Percentiles rank a stretch among this genome's conserved stretches.
phyloP scores from a whole-genome alignment of 495 filamentous ascomycete genomes.

The Penicillium paradoxum region DNA sequence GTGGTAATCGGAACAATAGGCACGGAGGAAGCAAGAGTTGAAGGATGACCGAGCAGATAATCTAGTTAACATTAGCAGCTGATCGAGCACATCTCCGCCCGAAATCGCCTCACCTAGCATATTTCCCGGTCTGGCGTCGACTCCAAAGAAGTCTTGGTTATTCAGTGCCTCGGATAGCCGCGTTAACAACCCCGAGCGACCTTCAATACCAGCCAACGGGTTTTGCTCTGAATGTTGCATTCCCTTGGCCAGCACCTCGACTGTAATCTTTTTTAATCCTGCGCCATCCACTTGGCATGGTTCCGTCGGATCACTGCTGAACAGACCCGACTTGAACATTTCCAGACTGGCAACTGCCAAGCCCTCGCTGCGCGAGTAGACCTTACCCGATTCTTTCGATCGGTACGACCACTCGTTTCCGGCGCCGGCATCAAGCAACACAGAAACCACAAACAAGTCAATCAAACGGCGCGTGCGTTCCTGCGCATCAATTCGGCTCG shows the following conservation, averaged over 20 bases:
- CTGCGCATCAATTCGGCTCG: slow-evolving; percentile 53
- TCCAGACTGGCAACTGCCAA: slow-evolving; percentile 91
- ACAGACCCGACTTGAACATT: slow-evolving; percentile 95
- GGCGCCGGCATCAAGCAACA: slow-evolving; percentile 63
- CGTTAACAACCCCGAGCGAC: slow-evolving; percentile 74
- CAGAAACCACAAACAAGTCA: slow-evolving; percentile 64
- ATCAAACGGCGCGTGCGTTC: slow-evolving; percentile 61
- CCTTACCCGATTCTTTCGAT: slow-evolving; percentile 80
- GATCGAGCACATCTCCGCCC: background rate
- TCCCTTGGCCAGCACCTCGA: slow-evolving; percentile 68
- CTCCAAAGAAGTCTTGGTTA: slow-evolving; percentile 81
- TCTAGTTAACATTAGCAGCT: slow-evolving; percentile 47
- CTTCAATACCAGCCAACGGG: slow-evolving; percentile 82
- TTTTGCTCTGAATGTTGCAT: slow-evolving; percentile 80
- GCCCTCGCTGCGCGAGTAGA: slow-evolving; percentile 84
- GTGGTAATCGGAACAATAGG: slow-evolving; percentile 89
- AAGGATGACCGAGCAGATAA: slow-evolving; percentile 85
- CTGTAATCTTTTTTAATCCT: slow-evolving; percentile 69
- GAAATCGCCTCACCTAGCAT: slow-evolving; percentile 73
- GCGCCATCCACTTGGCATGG: slow-evolving; percentile 85
- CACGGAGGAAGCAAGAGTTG: slow-evolving; percentile 78
- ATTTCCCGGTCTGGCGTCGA: slow-evolving; percentile 80
- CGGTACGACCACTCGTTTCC: slow-evolving; percentile 74
- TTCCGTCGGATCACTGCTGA: slow-evolving; percentile 75
- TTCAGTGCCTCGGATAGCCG: slow-evolving; percentile 71